phyloP scores from a whole-genome alignment of 208 protist species.

The Trypanosoma rangeli region DNA sequence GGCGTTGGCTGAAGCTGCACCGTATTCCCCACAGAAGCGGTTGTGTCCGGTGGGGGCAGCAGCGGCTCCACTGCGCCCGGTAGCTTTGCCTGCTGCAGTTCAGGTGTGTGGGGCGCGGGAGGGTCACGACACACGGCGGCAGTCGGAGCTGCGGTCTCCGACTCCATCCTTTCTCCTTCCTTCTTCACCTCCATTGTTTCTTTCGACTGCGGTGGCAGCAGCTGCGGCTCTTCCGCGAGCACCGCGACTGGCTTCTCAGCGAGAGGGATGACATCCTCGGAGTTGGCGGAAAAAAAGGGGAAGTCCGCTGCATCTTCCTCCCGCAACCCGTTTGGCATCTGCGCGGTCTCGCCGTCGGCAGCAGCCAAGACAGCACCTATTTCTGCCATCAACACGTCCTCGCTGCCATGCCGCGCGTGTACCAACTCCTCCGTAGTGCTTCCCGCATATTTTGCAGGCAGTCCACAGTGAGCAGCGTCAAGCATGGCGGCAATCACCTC shows the following conservation, averaged over 20 bases:
- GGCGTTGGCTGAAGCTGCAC: neutral
- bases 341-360: neutral
- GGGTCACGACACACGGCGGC: neutral
- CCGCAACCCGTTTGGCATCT: neutral
- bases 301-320: neutral
- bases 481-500: conserved; percentile 17
- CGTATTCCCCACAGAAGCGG: neutral
- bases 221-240: neutral
- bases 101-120: neutral
- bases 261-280: neutral
- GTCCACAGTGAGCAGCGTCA: neutral
- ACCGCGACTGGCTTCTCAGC: too few species aligned
- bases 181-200: neutral
- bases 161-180: neutral
- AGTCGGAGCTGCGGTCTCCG: neutral
- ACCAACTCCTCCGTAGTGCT: conserved; percentile 17
- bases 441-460: neutral
- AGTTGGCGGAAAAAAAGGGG: neutral
- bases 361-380: conserved; percentile 6
- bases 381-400: conserved; percentile 26
- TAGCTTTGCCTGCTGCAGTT: neutral
- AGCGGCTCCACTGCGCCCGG: neutral
- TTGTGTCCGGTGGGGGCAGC: neutral
- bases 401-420: conserved; percentile 18
- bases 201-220: neutral